Base-by-base conservation (phyloP, 495 filamentous ascomycete species). In the Tuber aestivum region DNA sequence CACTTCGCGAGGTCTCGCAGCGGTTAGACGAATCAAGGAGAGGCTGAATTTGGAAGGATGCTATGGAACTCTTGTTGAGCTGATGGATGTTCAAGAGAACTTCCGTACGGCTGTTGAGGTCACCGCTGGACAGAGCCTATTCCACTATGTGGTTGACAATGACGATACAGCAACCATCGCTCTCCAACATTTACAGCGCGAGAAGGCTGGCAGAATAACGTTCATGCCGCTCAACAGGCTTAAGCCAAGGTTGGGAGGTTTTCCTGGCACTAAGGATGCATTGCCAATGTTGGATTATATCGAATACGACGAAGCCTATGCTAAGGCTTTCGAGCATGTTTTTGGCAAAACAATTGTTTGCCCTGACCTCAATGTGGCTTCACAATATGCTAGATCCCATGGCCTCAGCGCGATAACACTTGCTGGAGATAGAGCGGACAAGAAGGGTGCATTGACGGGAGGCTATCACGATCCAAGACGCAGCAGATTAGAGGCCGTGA, bases 291-390 rank as follows among this genome's bases (percentile, higher is more conserved):
- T 97, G 72, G 89, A 90, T 79, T 97, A 96, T 84, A 86, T 99
- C 74, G 89, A 91, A 76, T 98, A 89, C 79, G 91, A 97, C 74
- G 84, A 87, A 3, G 86, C 85, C 68, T 97, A 92, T 78, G 93
- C 95, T 71, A 90, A 89, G 76, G 95, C 95, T 0, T 94, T 98
- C 83, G 89, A 91, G 80, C 93, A 97, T 79, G 92, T 98, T 8
- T 98, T 99, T 85, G 95, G 94, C 35, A 95, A 94, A 80, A 97
- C 94, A 3, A 93, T 98, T 73, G 90, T 99, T 77, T 98, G 96
- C 78, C 94, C 94, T 4, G 95, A 92, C 81, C 86, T 99, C 23
- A 87, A 91, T 68, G 88, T 97, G 72, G 94, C 93, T 10, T 89
- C 92, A 14, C 92, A 97, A 81, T 97, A 97, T 81, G 93, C 95